Percentiles rank a stretch among this genome's conserved stretches.
These are phyloP conservation scores for Eimeria acervulina DNA, from an alignment of 169 alveolate genomes.

Conservation along the genomic window DNA sequence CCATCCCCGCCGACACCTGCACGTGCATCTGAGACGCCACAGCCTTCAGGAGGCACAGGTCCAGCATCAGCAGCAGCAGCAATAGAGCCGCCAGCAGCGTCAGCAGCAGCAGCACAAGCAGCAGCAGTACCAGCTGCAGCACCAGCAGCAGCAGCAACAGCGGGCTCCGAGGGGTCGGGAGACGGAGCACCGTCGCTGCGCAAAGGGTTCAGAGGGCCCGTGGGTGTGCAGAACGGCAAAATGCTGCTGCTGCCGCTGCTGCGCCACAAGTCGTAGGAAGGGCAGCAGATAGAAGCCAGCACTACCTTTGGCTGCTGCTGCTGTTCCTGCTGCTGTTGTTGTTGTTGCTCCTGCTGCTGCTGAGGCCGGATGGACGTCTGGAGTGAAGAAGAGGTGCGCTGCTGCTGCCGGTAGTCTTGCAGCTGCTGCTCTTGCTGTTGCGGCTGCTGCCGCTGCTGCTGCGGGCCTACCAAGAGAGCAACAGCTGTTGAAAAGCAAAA, in stretches of 20 bases:
- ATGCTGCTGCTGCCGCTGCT: conserved; percentile 56
- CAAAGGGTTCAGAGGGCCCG: background rate
- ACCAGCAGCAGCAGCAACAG: conserved; percentile 49
- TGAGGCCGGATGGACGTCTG: background rate
- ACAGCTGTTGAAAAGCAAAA: conserved; percentile 56
- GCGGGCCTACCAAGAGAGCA: conserved; percentile 37
- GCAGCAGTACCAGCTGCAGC: conserved; percentile 10
- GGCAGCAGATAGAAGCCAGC: conserved; percentile 64
- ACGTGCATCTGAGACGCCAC: background rate
- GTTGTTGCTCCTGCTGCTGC: conserved; percentile 29
- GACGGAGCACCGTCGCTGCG: background rate
- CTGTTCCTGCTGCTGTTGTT: conserved; percentile 34
- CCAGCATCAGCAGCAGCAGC: background rate
- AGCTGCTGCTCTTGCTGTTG: conserved; percentile 19
- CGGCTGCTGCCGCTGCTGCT: conserved; percentile 52
- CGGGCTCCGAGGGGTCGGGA: background rate
- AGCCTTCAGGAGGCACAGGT: background rate
- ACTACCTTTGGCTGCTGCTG: conserved; percentile 59
- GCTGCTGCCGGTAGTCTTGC: conserved; percentile 6
- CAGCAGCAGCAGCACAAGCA: background rate
- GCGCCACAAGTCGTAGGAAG: conserved; percentile 55
- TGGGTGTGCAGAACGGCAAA: conserved; percentile 37
- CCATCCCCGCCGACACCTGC: background rate
- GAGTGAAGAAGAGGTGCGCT: background rate
- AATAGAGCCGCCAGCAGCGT: background rate